Evolutionary conservation across 1,284 basidiomycete species (phyloP).

Genomic region (Malassezia obtusa): DNA sequence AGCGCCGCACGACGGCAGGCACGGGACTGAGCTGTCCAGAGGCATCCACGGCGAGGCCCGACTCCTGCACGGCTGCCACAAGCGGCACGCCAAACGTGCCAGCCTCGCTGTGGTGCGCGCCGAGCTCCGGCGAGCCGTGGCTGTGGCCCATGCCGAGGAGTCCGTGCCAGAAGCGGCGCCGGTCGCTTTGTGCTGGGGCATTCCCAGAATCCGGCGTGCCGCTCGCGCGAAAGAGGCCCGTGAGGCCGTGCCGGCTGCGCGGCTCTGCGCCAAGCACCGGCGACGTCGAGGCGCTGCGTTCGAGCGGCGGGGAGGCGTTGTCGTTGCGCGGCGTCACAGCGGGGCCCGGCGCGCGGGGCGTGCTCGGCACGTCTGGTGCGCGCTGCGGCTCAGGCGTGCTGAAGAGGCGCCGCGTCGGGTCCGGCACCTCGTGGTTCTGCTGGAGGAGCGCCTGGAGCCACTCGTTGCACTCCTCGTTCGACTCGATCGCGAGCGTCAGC

Average conservation of each 20-base stretch:
- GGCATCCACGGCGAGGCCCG: conserved; percentile 58
- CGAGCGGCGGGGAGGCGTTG: not conserved
- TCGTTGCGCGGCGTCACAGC: not conserved
- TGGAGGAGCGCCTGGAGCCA: conserved; percentile 13
- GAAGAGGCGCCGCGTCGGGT: not conserved
- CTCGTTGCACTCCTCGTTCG: not conserved
- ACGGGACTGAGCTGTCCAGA: conserved; percentile 49
- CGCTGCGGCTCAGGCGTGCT: not conserved
- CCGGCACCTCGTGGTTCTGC: not conserved
- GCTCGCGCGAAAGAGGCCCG: not conserved
- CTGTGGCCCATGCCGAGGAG: conserved; percentile 23
- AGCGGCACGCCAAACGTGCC: conserved; percentile 77
- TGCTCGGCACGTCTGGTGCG: not conserved
- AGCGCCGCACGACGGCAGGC: conserved; percentile 87
- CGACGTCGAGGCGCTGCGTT: not conserved
- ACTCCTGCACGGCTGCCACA: conserved; percentile 75
- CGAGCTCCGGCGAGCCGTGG: not conserved
- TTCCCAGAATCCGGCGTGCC: not conserved
- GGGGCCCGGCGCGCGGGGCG: not conserved
- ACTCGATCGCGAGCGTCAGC: conserved; percentile 4
- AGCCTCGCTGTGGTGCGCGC: conserved; percentile 18
- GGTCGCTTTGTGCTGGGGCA: conserved; percentile 22
- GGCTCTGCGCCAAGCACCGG: not conserved
- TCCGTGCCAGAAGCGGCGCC: conserved; percentile 43
- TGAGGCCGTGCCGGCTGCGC: not conserved